These are phyloP conservation scores for Zygosaccharomyces pseudorouxii DNA, from an alignment of 805 yeast species.

Conservation along the genomic window DNA sequence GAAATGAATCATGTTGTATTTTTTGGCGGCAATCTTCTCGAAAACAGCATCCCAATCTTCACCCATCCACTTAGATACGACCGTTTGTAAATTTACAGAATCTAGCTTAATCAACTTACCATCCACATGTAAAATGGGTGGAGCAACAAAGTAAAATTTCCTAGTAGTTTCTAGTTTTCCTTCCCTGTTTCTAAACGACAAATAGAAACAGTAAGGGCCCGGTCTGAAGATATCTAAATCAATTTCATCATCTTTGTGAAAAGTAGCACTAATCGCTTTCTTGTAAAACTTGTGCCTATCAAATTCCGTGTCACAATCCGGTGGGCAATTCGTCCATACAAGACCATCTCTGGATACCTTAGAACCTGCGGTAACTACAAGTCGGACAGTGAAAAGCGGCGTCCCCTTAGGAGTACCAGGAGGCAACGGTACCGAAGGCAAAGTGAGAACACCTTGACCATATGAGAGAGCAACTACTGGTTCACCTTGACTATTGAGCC, in stretches of 20 bases:
- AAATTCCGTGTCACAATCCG: constrained; percentile 40
- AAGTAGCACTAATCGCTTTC: constrained; percentile 48
- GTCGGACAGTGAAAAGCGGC: constrained; percentile 46
- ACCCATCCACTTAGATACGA: constrained; percentile 92
- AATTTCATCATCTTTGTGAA: constrained; percentile 58
- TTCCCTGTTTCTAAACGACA: constrained; percentile 46
- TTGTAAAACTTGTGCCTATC: constrained; percentile 54
- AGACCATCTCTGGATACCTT: constrained; percentile 65
- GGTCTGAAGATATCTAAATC: constrained; percentile 61
- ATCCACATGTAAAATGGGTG: constrained; percentile 63
- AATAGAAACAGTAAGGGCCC: constrained; percentile 75
- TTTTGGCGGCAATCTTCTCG: constrained; percentile 57
- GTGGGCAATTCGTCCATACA: constrained; percentile 71
- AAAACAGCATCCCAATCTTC: constrained; percentile 68
- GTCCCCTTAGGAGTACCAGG: constrained; percentile 37
- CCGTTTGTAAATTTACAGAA: constrained; percentile 74
- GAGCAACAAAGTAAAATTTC: constrained; percentile 69
- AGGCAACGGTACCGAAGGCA: constrained; percentile 40
- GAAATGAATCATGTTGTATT: constrained; percentile 94
- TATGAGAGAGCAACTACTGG: constrained; percentile 31
- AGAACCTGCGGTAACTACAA: constrained; percentile 72
- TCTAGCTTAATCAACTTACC: constrained; percentile 63
- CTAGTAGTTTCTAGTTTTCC: constrained; percentile 47
- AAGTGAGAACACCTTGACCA: constrained; percentile 38
- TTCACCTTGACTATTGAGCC: constrained; percentile 36